These are phyloP conservation scores for Fonsecaea multimorphosa DNA, from an alignment of 2,329 filamentous ascomycete genomes.

Conservation along the genomic window DNA sequence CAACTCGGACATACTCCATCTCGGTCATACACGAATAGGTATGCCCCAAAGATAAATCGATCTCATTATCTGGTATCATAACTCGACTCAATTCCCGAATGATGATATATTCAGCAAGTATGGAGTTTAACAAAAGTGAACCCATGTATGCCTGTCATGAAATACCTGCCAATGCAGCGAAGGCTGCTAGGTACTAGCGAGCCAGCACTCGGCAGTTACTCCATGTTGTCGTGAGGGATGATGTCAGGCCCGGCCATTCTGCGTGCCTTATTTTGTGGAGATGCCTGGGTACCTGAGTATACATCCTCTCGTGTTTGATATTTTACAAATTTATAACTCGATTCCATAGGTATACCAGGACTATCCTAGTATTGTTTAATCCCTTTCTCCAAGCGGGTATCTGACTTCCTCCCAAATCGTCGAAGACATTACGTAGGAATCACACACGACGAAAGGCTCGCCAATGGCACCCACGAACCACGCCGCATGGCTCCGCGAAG, in stretches of 20 bases:
- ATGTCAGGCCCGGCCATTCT: background rate
- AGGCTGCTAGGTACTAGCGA: too few relatives aligned
- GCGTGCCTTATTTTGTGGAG: background rate
- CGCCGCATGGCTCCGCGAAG: conserved; percentile 35
- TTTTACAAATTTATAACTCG: background rate
- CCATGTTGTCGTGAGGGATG: background rate
- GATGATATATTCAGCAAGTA: too few relatives aligned
- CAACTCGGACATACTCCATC: too few relatives aligned
- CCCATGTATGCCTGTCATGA: background rate
- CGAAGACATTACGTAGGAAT: background rate
- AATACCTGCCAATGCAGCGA: background rate
- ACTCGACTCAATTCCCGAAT: too few relatives aligned
- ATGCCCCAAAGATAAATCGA: too few relatives aligned
- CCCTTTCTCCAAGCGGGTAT: background rate
- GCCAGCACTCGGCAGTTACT: too few relatives aligned
- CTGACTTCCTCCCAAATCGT: background rate
- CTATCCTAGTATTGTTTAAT: background rate
- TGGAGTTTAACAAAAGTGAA: too few relatives aligned
- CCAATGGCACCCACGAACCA: conserved; percentile 29
- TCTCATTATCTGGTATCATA: too few relatives aligned
- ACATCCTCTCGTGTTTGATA: background rate
- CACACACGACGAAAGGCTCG: background rate
- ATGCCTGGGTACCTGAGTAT: background rate
- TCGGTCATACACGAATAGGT: too few relatives aligned
- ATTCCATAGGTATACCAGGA: background rate